Evolutionary conservation across 495 filamentous ascomycete species (phyloP).

Genomic region (Aspergillus saccharolyticus): DNA sequence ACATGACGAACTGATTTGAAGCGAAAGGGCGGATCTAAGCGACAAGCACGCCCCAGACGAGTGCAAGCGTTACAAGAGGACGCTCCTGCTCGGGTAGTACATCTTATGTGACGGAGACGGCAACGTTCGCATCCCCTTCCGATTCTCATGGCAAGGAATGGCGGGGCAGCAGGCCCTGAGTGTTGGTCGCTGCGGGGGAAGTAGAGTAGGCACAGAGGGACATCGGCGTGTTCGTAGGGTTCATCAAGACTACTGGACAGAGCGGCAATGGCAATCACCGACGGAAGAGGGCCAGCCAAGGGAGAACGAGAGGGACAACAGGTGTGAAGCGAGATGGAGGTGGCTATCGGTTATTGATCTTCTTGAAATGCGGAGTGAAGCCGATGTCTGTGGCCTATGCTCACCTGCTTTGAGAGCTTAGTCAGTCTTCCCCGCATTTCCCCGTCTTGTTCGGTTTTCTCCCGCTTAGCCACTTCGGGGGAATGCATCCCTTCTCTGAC

Average conservation of each 20-base stretch:
- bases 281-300: not conserved
- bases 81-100: conserved; percentile 26
- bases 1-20: conserved; percentile 36
- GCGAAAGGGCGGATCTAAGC: conserved; percentile 34
- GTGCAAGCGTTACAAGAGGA: conserved; percentile 31
- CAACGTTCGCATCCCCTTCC: conserved; percentile 37
- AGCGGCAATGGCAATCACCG: not conserved
- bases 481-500: not conserved
- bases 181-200: conserved; percentile 8
- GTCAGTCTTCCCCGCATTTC: not conserved
- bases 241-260: not conserved
- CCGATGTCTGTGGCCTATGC: not conserved
- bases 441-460: not conserved
- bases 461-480: too few relatives aligned
- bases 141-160: conserved; percentile 30
- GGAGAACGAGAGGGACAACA: not conserved
- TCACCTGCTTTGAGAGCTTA: too few relatives aligned
- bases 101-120: conserved; percentile 39
- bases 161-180: conserved; percentile 11
- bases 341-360: conserved; percentile 2
- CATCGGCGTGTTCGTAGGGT: conserved; percentile 4
- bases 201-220: conserved; percentile 2
- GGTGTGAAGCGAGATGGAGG: not conserved
- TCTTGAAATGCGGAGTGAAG: not conserved
- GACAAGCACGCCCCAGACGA: conserved; percentile 30